These are phyloP conservation scores for Filosporella fistucella DNA, from an alignment of 495 filamentous ascomycete genomes.

Conservation along the genomic window DNA sequence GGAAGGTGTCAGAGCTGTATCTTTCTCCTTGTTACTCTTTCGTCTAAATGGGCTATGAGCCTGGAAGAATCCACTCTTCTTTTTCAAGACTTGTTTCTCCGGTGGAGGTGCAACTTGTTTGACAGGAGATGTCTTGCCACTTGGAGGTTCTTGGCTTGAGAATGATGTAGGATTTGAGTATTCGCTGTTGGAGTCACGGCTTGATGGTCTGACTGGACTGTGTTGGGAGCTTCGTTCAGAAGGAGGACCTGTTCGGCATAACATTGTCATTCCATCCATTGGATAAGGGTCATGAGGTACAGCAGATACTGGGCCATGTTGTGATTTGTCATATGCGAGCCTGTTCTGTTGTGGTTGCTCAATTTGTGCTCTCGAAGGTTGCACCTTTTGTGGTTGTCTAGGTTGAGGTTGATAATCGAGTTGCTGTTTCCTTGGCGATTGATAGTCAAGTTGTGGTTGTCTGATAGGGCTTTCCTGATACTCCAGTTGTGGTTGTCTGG, in stretches of 20 bases:
- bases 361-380: neutral
- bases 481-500: slow-evolving; percentile 6
- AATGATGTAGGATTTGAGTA: slow-evolving; percentile 86
- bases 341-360: slow-evolving; percentile 9
- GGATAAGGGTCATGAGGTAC: slow-evolving; percentile 94
- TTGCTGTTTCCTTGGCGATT: slow-evolving; percentile 1
- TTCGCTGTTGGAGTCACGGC: slow-evolving; percentile 88
- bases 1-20: slow-evolving; percentile 35
- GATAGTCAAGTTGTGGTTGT: slow-evolving; percentile 9
- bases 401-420: neutral
- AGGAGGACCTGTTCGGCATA: slow-evolving; percentile 80
- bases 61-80: slow-evolving; percentile 89
- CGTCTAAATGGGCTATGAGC: slow-evolving; percentile 91
- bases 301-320: slow-evolving; percentile 42
- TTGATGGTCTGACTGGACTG: slow-evolving; percentile 71
- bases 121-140: slow-evolving; percentile 60
- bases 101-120: slow-evolving; percentile 54
- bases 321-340: slow-evolving; percentile 21
- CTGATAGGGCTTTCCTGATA: neutral
- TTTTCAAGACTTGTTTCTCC: slow-evolving; percentile 68
- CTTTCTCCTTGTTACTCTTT: slow-evolving; percentile 86
- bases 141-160: slow-evolving; percentile 72
- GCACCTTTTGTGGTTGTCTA: neutral
- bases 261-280: slow-evolving; percentile 97
- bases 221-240: slow-evolving; percentile 80